A percentile compares a stretch with the other conserved stretches of the same genome.
These are phyloP conservation scores for Musa acuminata DNA, from an alignment of 176 grass and related monocot genomes.

Conservation along the genomic window DNA sequence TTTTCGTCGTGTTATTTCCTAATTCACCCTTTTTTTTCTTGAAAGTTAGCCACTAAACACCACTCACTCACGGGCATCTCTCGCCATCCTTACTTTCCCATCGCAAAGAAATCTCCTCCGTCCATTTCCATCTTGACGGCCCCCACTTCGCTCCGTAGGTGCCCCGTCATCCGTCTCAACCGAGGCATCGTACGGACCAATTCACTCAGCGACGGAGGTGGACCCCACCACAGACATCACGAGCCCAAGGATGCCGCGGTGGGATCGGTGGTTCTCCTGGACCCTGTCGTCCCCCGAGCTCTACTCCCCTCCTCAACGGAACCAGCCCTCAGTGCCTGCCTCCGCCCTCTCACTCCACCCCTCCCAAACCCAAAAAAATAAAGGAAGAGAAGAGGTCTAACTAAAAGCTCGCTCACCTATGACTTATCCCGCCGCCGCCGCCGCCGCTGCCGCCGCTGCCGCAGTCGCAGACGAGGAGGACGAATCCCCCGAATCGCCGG, in stretches of 20 bases:
- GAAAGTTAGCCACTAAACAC: no score
- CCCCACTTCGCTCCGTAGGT: neutral
- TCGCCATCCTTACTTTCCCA: neutral
- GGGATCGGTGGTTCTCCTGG: no score
- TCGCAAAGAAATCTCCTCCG: neutral
- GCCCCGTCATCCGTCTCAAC: neutral
- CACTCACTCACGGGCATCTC: neutral
- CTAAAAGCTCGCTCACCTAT: neutral
- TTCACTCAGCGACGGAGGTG: no score
- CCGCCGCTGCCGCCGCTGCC: constrained; percentile 16
- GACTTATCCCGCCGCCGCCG: constrained; percentile 15
- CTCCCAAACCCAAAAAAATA: neutral
- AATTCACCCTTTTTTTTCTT: no score
- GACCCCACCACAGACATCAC: no score
- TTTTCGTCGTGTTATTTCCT: no score
- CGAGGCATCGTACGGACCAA: neutral
- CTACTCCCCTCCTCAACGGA: no score
- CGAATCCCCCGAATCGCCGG: neutral
- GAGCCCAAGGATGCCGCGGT: no score
- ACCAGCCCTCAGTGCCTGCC: neutral
- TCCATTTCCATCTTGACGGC: neutral
- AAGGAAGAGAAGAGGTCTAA: neutral
- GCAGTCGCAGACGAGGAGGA: neutral
- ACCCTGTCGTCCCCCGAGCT: no score
- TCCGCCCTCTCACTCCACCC: neutral